A percentile compares a stretch with the other conserved stretches of the same genome.
Conservation (phyloP, 2,329 filamentous ascomycete species). For the Colletotrichum agaves region DNA sequence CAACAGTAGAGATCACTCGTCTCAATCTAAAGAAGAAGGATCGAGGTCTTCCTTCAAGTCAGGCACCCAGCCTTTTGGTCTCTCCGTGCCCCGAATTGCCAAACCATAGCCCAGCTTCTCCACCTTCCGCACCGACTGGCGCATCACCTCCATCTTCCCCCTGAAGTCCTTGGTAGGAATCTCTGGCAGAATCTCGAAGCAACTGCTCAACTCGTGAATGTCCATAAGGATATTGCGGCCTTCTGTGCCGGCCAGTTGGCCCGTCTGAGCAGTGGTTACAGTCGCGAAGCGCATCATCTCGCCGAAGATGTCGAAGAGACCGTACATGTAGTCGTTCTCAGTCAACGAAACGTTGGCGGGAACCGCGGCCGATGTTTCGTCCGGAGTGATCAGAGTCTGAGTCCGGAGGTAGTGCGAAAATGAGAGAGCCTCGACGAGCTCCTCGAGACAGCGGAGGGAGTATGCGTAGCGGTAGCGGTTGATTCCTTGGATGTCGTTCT, state of each 20-base stretch:
- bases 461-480: conserved; percentile 85
- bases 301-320: conserved; percentile 92
- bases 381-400: conserved; percentile 77
- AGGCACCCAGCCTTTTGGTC: conserved; percentile 92
- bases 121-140: conserved; percentile 90
- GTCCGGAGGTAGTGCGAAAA: conserved; percentile 88
- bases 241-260: conserved; percentile 56
- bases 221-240: conserved; percentile 77
- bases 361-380: conserved; percentile 65
- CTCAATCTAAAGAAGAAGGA: conserved; percentile 21
- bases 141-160: conserved; percentile 89
- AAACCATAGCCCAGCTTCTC: conserved; percentile 91
- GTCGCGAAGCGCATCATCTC: conserved; percentile 98
- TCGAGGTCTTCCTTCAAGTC: conserved; percentile 63
- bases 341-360: conserved; percentile 71
- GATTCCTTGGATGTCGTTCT: conserved; percentile 78
- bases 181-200: conserved; percentile 79
- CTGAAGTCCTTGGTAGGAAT: conserved; percentile 67
- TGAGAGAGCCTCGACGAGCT: conserved; percentile 91
- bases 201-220: conserved; percentile 79
- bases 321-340: conserved; percentile 87
- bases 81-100: conserved; percentile 85
- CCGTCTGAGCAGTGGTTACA: conserved; percentile 82
- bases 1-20: accelerated
- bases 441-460: conserved; percentile 88